phyloP scores from a whole-genome alignment of 2,329 filamentous ascomycete genomes.

The Exophiala xenobiotica region DNA sequence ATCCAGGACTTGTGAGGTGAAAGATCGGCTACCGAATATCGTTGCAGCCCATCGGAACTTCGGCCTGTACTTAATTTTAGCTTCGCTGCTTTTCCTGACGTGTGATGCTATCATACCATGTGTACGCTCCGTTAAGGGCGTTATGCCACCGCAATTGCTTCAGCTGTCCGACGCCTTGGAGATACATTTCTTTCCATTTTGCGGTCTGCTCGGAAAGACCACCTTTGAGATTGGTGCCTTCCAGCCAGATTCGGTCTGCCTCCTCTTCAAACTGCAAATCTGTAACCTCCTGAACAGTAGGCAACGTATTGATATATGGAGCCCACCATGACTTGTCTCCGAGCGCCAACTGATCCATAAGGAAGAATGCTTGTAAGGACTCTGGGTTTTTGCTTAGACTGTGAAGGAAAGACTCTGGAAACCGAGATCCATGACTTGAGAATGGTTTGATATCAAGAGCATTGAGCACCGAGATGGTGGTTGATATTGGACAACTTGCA shows the following conservation, averaged over 20 bases:
- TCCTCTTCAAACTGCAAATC: constrained; percentile 65
- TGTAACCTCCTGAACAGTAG: constrained; percentile 60
- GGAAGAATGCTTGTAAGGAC: constrained; percentile 53
- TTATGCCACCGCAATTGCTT: constrained; percentile 35
- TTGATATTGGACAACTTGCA: constrained; percentile 28
- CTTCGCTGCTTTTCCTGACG: background rate
- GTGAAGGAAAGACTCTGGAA: constrained; percentile 28
- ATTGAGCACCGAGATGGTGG: constrained; percentile 30
- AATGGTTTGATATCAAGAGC: constrained; percentile 29
- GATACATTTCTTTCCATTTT: constrained; percentile 41
- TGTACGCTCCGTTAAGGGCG: constrained; percentile 35
- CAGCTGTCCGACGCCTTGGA: constrained; percentile 35
- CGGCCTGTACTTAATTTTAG: constrained; percentile 36
- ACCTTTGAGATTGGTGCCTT: constrained; percentile 34
- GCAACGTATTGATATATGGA: constrained; percentile 65
- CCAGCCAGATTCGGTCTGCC: constrained; percentile 56
- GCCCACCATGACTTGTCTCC: constrained; percentile 63
- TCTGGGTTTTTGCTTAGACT: constrained; percentile 15
- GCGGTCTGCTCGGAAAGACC: constrained; percentile 35
- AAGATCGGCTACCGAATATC: constrained; percentile 46
- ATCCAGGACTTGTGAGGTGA: constrained; percentile 45
- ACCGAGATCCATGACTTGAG: constrained; percentile 26
- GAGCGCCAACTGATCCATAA: constrained; percentile 66
- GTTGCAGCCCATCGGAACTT: constrained; percentile 48
- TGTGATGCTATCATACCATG: constrained; percentile 35